These are phyloP conservation scores for Abelmoschus esculentus DNA, from an alignment of 345 rosid genomes.

Conservation along the genomic window DNA sequence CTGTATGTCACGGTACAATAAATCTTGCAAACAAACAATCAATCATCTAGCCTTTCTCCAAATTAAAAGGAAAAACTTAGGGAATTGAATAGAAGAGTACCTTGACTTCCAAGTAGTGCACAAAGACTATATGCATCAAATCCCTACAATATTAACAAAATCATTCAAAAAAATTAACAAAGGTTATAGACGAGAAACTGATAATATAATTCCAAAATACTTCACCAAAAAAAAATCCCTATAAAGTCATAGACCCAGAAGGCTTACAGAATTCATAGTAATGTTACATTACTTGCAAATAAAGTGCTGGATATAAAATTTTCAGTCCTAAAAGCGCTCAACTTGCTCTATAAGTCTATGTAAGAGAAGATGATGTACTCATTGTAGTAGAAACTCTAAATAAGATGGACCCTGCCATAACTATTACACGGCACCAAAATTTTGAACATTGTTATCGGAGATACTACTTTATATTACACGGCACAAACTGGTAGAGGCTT, in stretches of 20 bases:
- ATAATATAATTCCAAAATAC: not conserved
- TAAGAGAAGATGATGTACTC: not conserved
- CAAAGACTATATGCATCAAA: constrained; percentile 85
- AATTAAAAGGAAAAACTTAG: not conserved
- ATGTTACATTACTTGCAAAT: not conserved
- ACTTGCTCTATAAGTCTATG: not conserved
- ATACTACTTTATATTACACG: too few species aligned
- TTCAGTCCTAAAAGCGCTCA: not conserved
- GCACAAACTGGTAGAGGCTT: not conserved
- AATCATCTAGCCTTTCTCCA: not conserved
- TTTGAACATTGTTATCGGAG: too few species aligned
- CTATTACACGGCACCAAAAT: not conserved
- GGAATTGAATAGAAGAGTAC: constrained; percentile 28
- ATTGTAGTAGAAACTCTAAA: not conserved
- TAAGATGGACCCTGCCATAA: not conserved
- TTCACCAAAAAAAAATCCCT: not conserved
- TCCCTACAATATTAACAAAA: constrained; percentile 47
- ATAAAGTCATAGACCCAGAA: constrained; percentile 5
- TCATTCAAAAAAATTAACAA: constrained; percentile 5
- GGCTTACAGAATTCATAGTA: constrained; percentile 6
- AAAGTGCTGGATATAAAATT: constrained; percentile 17
- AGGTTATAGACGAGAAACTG: not conserved
- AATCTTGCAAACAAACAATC: constrained; percentile 5
- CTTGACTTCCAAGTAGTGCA: constrained; percentile 95
- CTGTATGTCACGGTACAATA: not conserved